Conservation (phyloP, 805 yeast species). For the Suhomyces xylopsoci region DNA sequence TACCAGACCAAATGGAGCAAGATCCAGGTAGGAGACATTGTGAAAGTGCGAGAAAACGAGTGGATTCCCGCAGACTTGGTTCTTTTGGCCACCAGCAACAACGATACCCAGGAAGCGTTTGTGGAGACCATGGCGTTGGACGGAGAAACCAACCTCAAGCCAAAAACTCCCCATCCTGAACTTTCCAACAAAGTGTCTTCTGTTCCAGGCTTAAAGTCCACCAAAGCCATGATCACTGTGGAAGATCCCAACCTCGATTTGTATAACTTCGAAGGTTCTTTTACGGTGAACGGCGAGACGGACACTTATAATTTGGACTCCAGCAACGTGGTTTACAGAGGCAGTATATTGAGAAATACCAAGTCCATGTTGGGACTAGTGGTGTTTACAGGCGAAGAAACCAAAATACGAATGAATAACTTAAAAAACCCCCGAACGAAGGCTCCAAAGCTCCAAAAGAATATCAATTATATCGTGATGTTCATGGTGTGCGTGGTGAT, state of each 20-base stretch:
- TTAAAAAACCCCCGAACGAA: conserved; percentile 84
- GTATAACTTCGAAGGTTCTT: conserved; percentile 85
- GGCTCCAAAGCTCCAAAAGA: conserved; percentile 85
- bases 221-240: conserved; percentile 55
- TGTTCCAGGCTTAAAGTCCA: conserved; percentile 48
- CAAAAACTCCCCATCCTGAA: conserved; percentile 64
- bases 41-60: conserved; percentile 72
- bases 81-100: conserved; percentile 59
- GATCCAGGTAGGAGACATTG: conserved; percentile 82
- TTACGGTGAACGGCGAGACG: conserved; percentile 37
- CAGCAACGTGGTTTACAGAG: conserved; percentile 85
- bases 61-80: conserved; percentile 93
- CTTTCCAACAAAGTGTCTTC: conserved; percentile 50
- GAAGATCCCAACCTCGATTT: conserved; percentile 93
- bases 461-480: conserved; percentile 77
- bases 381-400: conserved; percentile 91
- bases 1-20: conserved; percentile 61
- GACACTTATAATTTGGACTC: conserved; percentile 60
- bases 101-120: conserved; percentile 60
- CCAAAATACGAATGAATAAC: conserved; percentile 94
- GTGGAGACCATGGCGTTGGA: conserved; percentile 97
- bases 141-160: conserved; percentile 92
- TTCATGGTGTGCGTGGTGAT: conserved; percentile 87
- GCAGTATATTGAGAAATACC: conserved; percentile 86
- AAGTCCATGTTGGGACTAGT: conserved; percentile 72